Percentiles rank a stretch among this genome's conserved stretches.
Evolutionary conservation across 2,329 filamentous ascomycete species (phyloP).

Genomic region (Diaporthe sp.): DNA sequence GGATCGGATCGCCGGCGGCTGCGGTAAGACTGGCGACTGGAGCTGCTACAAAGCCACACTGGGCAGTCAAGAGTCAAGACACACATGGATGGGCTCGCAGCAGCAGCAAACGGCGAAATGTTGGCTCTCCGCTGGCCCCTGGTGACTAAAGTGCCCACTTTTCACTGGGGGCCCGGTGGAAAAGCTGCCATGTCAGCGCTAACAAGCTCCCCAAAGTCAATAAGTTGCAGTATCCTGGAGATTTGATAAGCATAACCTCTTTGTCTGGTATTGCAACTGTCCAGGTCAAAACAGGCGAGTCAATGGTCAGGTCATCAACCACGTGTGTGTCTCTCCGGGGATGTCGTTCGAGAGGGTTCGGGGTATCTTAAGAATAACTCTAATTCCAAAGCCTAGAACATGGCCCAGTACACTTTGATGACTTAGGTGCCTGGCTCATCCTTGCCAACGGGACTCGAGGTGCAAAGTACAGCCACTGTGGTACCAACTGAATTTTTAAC

Average conservation of each 20-base stretch:
- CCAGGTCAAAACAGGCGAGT: background rate
- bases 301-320: background rate
- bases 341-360: background rate
- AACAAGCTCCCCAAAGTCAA: background rate
- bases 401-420: background rate
- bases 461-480: background rate
- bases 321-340: background rate
- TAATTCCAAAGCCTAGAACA: background rate
- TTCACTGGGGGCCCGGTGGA: background rate
- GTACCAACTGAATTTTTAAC: background rate
- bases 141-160: background rate
- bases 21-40: conserved; percentile 19
- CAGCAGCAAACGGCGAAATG: background rate
- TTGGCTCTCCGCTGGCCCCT: background rate
- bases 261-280: background rate
- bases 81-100: background rate
- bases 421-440: background rate
- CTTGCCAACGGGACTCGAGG: background rate
- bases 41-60: background rate
- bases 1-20: conserved; percentile 11
- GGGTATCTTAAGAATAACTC: background rate
- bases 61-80: background rate
- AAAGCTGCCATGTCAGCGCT: conserved; percentile 5
- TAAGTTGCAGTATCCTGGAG: background rate
- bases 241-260: background rate